phyloP scores from a whole-genome alignment of 345 rosid species.

The Ceriops tagal region DNA sequence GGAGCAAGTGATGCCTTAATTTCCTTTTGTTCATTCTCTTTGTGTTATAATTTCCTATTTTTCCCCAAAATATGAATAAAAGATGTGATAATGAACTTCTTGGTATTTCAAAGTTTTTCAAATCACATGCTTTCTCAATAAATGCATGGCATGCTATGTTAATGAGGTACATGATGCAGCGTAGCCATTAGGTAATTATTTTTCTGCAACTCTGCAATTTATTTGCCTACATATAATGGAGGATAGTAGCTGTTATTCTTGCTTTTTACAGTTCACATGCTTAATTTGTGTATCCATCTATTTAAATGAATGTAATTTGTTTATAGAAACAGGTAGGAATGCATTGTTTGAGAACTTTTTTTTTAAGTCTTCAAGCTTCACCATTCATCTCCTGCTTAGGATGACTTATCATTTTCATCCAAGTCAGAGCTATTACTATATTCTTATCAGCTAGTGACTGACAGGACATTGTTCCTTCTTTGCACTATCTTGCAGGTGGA shows the following conservation, averaged over 20 bases:
- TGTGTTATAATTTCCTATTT: not conserved
- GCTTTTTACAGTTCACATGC: not conserved
- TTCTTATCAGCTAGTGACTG: not conserved
- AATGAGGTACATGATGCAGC: not conserved
- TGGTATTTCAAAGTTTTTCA: not conserved
- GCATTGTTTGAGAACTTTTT: too few species aligned
- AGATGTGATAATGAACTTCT: constrained; percentile 10
- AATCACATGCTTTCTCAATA: not conserved
- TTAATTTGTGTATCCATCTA: not conserved
- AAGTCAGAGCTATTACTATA: not conserved
- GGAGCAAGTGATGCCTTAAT: not conserved
- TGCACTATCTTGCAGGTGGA: constrained; percentile 61
- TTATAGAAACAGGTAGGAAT: too few species aligned
- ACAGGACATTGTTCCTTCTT: not conserved
- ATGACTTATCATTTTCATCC: not conserved
- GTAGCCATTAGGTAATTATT: not conserved
- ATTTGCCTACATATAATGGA: not conserved
- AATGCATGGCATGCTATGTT: too few species aligned
- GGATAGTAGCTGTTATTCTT: not conserved
- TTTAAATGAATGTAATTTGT: too few species aligned
- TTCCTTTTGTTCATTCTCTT: not conserved
- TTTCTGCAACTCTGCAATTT: not conserved
- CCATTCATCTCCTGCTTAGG: not conserved
- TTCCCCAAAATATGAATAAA: not conserved
- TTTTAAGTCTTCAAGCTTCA: not conserved